phyloP scores from a whole-genome alignment of 495 filamentous ascomycete genomes.

The Hypoxylon crocopeplum region DNA sequence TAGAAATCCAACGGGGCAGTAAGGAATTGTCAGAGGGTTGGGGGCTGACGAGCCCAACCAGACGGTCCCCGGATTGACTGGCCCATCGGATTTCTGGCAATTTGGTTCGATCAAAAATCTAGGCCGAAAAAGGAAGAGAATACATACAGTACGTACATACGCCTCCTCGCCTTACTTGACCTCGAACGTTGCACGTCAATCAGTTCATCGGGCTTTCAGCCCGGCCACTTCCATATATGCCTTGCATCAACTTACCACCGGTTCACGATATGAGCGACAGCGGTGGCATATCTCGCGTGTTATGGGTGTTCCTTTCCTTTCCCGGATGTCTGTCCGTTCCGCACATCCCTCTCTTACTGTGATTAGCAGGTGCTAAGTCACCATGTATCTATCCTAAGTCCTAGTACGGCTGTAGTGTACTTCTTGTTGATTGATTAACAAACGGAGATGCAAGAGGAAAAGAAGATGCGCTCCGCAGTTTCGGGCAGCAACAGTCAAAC shows the following conservation, averaged over 20 bases:
- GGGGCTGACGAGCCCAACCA: slow-evolving; percentile 42
- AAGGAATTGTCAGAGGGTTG: slow-evolving; percentile 22
- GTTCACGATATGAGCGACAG: slow-evolving; percentile 17
- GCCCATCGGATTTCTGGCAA: slow-evolving; percentile 26
- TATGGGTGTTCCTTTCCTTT: too few relatives aligned
- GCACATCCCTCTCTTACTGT: neutral
- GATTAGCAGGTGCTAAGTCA: slow-evolving; percentile 8
- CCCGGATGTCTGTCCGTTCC: neutral
- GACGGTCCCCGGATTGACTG: slow-evolving; percentile 39
- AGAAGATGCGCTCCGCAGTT: slow-evolving; percentile 41
- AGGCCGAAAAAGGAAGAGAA: slow-evolving; percentile 31
- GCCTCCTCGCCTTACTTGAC: slow-evolving; percentile 53
- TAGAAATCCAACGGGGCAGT: slow-evolving; percentile 13
- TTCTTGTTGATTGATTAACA: slow-evolving; percentile 36
- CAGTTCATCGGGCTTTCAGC: slow-evolving; percentile 16
- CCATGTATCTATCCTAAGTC: slow-evolving; percentile 10
- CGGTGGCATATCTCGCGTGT: neutral
- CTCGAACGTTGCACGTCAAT: slow-evolving; percentile 36
- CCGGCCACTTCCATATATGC: slow-evolving; percentile 27
- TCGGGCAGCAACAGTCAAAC: slow-evolving; percentile 58
- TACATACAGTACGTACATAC: slow-evolving; percentile 39
- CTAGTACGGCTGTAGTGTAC: slow-evolving; percentile 15
- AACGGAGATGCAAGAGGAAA: slow-evolving; percentile 35
- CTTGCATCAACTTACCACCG: slow-evolving; percentile 17
- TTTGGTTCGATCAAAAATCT: slow-evolving; percentile 25